Conservation (phyloP, 805 yeast species). For the Pichia manshurica region DNA sequence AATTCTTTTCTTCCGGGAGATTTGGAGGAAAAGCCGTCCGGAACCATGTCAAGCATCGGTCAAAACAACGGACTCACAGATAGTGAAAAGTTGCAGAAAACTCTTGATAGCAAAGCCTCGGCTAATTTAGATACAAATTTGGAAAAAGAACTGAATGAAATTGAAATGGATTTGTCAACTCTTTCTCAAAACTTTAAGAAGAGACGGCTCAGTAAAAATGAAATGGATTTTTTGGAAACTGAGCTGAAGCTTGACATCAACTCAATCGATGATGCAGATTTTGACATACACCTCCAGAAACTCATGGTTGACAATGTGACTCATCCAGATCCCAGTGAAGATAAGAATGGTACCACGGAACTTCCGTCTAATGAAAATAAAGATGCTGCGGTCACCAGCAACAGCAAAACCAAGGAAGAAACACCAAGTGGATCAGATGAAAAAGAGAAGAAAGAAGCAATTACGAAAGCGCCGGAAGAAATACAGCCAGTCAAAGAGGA, state of each 20-base stretch:
- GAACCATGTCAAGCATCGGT: no score
- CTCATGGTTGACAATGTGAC: slow-evolving; percentile 18
- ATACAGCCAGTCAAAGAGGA: not conserved
- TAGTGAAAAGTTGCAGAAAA: no score
- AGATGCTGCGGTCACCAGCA: not conserved
- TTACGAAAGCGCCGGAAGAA: not conserved
- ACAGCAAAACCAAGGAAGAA: not conserved
- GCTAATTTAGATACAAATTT: slow-evolving; percentile 7
- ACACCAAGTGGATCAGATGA: not conserved
- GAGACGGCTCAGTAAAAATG: slow-evolving; percentile 13
- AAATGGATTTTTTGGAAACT: slow-evolving; percentile 22
- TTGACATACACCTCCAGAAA: slow-evolving; percentile 25
- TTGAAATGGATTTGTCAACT: slow-evolving; percentile 11
- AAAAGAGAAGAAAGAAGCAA: not conserved
- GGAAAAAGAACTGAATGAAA: slow-evolving; percentile 14
- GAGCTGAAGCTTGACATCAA: slow-evolving; percentile 25
- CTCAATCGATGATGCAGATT: slow-evolving; percentile 26
- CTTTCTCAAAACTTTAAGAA: slow-evolving; percentile 10
- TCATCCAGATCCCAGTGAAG: not conserved
- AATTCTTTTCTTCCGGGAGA: no score
- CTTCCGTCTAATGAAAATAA: not conserved
- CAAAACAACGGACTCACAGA: no score
- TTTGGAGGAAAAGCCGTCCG: no score
- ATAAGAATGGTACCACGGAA: not conserved
- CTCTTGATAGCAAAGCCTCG: no score